These are phyloP conservation scores for Ailanthus altissimus DNA, from an alignment of 345 rosid species.

Conservation along the genomic window DNA sequence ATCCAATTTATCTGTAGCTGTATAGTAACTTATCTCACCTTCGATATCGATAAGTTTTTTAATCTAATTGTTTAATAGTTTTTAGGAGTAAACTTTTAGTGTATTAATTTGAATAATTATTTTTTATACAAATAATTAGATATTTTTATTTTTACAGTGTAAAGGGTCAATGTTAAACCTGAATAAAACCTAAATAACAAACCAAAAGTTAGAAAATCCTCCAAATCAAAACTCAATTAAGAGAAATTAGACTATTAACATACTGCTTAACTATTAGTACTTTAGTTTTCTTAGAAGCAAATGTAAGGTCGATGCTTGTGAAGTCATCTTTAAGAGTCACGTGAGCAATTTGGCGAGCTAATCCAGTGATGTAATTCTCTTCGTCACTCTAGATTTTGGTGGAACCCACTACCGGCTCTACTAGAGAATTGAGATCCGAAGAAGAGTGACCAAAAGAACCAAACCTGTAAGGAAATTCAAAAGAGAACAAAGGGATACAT, in stretches of 20 bases:
- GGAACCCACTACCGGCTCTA: slow-evolving; percentile 57
- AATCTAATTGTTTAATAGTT: too few relatives aligned
- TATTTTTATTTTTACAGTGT: slow-evolving; percentile 38
- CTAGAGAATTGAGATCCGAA: slow-evolving; percentile 54
- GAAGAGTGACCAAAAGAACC: slow-evolving; percentile 39
- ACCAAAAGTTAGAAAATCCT: not conserved
- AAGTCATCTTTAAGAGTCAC: slow-evolving; percentile 45
- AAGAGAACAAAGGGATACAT: slow-evolving; percentile 20
- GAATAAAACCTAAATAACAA: slow-evolving; percentile 32
- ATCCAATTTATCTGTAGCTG: too few relatives aligned
- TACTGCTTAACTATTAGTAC: slow-evolving; percentile 24
- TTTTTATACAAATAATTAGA: too few relatives aligned
- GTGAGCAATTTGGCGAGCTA: slow-evolving; percentile 44
- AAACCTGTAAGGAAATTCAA: slow-evolving; percentile 35
- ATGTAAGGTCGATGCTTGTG: slow-evolving; percentile 17
- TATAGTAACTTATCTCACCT: too few relatives aligned
- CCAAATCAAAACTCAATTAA: not conserved
- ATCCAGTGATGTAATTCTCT: slow-evolving; percentile 44
- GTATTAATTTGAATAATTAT: too few relatives aligned
- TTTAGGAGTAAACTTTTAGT: too few relatives aligned
- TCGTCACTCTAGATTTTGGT: slow-evolving; percentile 65
- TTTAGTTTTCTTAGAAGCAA: slow-evolving; percentile 32
- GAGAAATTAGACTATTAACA: not conserved
- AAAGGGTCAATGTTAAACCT: slow-evolving; percentile 42
- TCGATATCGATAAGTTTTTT: too few relatives aligned